Percentiles rank a stretch among this genome's conserved stretches.
phyloP scores from a whole-genome alignment of 2,329 filamentous ascomycete genomes.

The Phaeosphaeria sp. region DNA sequence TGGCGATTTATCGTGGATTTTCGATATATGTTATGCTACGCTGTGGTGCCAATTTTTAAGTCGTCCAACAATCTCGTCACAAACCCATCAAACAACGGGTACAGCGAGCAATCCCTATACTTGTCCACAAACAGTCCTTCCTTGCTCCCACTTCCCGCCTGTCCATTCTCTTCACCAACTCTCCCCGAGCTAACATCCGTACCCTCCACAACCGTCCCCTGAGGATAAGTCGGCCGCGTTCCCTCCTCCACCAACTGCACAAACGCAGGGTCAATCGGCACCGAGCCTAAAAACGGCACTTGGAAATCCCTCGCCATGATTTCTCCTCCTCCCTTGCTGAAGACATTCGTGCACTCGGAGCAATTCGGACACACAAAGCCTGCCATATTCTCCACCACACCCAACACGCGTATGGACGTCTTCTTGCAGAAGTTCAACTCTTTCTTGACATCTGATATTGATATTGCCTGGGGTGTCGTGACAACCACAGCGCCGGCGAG shows the following conservation, averaged over 20 bases:
- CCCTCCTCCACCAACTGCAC: slow-evolving; percentile 83
- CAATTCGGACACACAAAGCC: slow-evolving; percentile 82
- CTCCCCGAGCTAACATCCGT: slow-evolving; percentile 38
- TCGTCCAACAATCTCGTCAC: slow-evolving; percentile 59
- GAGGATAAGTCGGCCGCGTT: slow-evolving; percentile 70
- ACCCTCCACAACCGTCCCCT: slow-evolving; percentile 62
- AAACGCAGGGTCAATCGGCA: slow-evolving; percentile 94
- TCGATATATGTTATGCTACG: neutral
- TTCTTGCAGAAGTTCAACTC: slow-evolving; percentile 93
- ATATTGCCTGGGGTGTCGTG: slow-evolving; percentile 93
- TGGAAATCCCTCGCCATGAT: slow-evolving; percentile 87
- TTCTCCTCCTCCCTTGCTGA: slow-evolving; percentile 87
- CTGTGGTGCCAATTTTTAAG: slow-evolving; percentile 18
- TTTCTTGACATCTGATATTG: slow-evolving; percentile 91
- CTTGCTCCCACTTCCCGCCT: slow-evolving; percentile 10
- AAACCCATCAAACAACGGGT: slow-evolving; percentile 71
- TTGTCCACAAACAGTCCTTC: slow-evolving; percentile 67
- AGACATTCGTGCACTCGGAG: slow-evolving; percentile 88
- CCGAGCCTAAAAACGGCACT: slow-evolving; percentile 82
- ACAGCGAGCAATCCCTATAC: slow-evolving; percentile 74
- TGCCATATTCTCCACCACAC: slow-evolving; percentile 97
- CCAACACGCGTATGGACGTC: slow-evolving; percentile 78
- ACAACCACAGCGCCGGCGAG: slow-evolving; percentile 90
- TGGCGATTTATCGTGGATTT: neutral
- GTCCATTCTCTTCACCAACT: slow-evolving; percentile 23